phyloP scores from a whole-genome alignment of 495 filamentous ascomycete genomes.

The Xylaria grammica region DNA sequence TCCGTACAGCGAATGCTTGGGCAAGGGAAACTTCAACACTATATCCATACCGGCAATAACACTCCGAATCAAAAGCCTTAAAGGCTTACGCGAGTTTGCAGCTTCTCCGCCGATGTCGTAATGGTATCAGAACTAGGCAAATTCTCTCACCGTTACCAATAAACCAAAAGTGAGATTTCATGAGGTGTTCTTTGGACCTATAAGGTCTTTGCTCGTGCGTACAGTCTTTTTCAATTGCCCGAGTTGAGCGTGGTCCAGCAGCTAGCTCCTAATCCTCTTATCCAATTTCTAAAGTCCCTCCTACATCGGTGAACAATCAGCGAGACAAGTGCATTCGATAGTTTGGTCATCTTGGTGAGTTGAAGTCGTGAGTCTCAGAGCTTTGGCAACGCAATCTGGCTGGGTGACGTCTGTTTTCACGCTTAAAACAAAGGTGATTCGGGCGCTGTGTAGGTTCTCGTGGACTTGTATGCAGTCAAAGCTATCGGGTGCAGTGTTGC shows the following conservation, averaged over 20 bases:
- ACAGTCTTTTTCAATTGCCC: neutral
- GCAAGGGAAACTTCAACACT: neutral
- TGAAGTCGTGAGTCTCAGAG: neutral
- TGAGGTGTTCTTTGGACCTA: neutral
- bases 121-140: neutral
- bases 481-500: slow-evolving; percentile 6
- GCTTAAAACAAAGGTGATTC: slow-evolving; percentile 9
- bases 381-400: slow-evolving; percentile 16
- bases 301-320: slow-evolving; percentile 14
- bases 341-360: neutral
- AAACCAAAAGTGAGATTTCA: neutral
- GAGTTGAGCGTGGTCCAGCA: too few species aligned
- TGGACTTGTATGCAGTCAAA: slow-evolving; percentile 14
- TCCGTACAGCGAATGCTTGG: neutral
- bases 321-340: slow-evolving; percentile 14
- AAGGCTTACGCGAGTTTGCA: neutral
- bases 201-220: neutral
- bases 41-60: too few species aligned
- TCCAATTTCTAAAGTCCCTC: neutral
- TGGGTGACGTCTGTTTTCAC: slow-evolving; percentile 12
- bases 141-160: neutral
- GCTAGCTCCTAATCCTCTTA: neutral
- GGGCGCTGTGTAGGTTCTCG: slow-evolving; percentile 15
- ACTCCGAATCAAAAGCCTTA: too few species aligned
- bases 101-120: neutral